Evolutionary conservation across 176 grass and related monocot genomes (phyloP), one percentile per base, ranked within the genome.

Genomic region (Alopecurus myosuroides): DNA sequence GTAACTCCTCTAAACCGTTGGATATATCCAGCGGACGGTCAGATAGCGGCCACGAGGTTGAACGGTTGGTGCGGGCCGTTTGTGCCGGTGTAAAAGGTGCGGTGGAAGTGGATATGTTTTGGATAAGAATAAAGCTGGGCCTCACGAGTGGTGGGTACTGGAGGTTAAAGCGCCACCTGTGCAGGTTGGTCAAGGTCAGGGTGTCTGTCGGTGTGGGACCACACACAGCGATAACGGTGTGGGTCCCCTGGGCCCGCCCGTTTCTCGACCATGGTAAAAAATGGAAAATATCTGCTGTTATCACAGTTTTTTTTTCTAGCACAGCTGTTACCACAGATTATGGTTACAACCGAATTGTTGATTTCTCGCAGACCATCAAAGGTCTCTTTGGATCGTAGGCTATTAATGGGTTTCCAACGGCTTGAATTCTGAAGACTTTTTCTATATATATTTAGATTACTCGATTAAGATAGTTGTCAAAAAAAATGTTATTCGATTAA

Each of bases 101-200:
- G 4, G 33, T 15, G 3, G 33, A 84, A 84, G 81, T 87, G 81
- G 89, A 87, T 84, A 87, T 87, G 74, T 56, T 50, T 30, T 81
- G 85, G 89, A 91, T 91, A 91, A 84, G 85, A 64, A 7, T 62
- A 44, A 64, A 61, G 84, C 42, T 22, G 70, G 50, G 50, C 61
- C 82, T 57, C 62, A 77, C 51, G 30, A n/a, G 55, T 6, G 70
- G 30, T 50, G 0, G 60, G 69, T 31, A 48, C 23, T 6, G 39
- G 70, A 7, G 77, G 57, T 67, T 53, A 53, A 37, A 10, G 20
- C 3, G 88, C 84, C 84, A 90, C 84, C 66, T 90, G 45, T 52
- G 4, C 1, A 10, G 3, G 20, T 44, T 7, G 1, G 4, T n/a
- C 42, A 3, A 65, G 29, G n/a, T 46, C 23, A 44, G n/a, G 68